Conservation (phyloP, 1,284 basidiomycete species). For the Kalmanozyma brasiliensis region DNA sequence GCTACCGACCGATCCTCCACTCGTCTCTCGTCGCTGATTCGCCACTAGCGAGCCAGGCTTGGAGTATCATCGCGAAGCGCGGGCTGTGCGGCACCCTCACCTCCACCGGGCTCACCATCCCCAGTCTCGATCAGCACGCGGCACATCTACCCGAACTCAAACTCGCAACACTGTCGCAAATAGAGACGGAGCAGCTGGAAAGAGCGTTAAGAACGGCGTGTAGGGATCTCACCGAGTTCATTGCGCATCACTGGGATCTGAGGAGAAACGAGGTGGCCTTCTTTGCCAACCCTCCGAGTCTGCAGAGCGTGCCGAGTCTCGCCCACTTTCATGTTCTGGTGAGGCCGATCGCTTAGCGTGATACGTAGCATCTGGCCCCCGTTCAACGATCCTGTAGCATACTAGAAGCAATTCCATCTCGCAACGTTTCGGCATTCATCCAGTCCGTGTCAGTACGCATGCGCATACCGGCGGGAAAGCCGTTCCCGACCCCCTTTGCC, state of each 20-base stretch:
- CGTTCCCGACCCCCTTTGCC: too few relatives aligned
- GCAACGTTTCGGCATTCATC: neutral
- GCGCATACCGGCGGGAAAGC: too few relatives aligned
- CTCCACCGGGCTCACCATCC: neutral
- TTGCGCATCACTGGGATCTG: constrained; percentile 18
- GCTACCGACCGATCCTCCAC: constrained; percentile 19
- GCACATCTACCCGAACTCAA: constrained; percentile 5
- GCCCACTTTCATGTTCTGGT: constrained; percentile 39
- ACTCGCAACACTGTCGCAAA: neutral
- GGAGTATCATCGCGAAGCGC: constrained; percentile 15
- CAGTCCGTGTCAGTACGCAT: too few relatives aligned
- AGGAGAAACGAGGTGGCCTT: constrained; percentile 9
- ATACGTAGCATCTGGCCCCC: too few relatives aligned
- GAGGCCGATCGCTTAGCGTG: neutral
- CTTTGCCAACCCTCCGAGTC: constrained; percentile 39
- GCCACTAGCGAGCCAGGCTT: neutral
- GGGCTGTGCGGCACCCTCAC: constrained; percentile 28
- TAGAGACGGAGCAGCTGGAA: neutral
- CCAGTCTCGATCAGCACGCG: constrained; percentile 6
- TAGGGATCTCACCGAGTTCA: constrained; percentile 7
- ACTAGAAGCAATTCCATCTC: too few relatives aligned
- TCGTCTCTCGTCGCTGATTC: neutral
- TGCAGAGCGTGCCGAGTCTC: constrained; percentile 29
- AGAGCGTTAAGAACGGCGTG: neutral
- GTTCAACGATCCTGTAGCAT: constrained; percentile 10